Percentiles rank a stretch among this genome's conserved stretches.
phyloP scores from a whole-genome alignment of 164 flowering plant species.

The Protea cynaroides region DNA sequence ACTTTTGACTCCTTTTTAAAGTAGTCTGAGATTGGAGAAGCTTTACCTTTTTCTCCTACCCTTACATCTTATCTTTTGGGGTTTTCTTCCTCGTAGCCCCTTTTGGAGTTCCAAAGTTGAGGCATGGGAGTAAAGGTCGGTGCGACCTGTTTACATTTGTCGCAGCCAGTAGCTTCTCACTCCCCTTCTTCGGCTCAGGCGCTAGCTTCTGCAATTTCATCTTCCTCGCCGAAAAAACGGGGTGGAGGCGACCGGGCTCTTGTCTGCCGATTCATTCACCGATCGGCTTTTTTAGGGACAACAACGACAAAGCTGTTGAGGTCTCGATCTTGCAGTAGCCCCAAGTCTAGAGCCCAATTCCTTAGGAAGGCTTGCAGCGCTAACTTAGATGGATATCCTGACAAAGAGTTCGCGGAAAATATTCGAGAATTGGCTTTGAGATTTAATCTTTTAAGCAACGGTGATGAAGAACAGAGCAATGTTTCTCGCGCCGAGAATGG shows the following conservation, averaged over 20 bases:
- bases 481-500: neutral
- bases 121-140: conserved; percentile 47
- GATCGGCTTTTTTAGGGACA: conserved; percentile 38
- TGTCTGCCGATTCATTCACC: conserved; percentile 19
- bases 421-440: conserved; percentile 50
- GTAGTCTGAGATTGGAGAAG: conserved; percentile 1
- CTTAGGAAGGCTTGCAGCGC: conserved; percentile 44
- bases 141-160: conserved; percentile 45
- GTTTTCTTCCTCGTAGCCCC: neutral
- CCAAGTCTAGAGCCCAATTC: conserved; percentile 15
- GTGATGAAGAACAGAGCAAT: neutral
- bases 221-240: conserved; percentile 22
- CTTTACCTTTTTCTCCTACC: neutral
- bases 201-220: conserved; percentile 41
- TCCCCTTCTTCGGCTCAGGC: conserved; percentile 47
- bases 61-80: neutral
- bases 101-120: neutral
- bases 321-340: conserved; percentile 38
- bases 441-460: conserved; percentile 39
- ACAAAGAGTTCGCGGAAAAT: conserved; percentile 56
- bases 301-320: conserved; percentile 22
- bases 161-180: conserved; percentile 39
- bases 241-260: too few relatives aligned
- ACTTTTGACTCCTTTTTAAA: conserved; percentile 4
- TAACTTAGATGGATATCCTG: conserved; percentile 47